phyloP scores from a whole-genome alignment of 140 eudicot genomes.

The Oenanthe javanica region DNA sequence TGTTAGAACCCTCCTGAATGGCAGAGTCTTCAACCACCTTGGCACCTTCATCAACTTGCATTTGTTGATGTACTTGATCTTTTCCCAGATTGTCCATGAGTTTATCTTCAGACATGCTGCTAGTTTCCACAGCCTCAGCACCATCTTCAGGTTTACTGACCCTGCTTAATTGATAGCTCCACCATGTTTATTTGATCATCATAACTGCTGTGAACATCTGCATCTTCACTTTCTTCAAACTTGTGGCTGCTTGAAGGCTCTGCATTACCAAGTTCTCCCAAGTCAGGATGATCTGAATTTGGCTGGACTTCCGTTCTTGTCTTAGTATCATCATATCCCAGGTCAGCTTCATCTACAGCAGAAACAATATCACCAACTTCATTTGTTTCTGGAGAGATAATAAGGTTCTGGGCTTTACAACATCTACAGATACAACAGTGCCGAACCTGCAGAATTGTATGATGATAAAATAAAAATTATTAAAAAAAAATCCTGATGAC shows the following conservation, averaged over 20 bases:
- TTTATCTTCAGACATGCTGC: slow-evolving; percentile 17
- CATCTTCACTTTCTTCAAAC: slow-evolving; percentile 21
- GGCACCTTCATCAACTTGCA: slow-evolving; percentile 15
- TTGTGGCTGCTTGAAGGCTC: slow-evolving; percentile 18
- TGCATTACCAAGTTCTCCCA: slow-evolving; percentile 10
- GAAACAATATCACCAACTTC: slow-evolving; percentile 20
- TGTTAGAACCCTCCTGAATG: slow-evolving; percentile 15
- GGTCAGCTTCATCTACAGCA: slow-evolving; percentile 14
- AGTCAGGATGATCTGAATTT: slow-evolving; percentile 1
- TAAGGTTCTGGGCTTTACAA: slow-evolving; percentile 31
- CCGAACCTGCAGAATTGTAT: slow-evolving; percentile 64
- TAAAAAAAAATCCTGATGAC: background rate
- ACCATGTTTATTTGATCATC: slow-evolving; percentile 16
- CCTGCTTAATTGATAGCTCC: slow-evolving; percentile 1
- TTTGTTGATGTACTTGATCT: slow-evolving; percentile 30
- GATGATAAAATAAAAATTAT: background rate
- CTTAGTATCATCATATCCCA: slow-evolving; percentile 9
- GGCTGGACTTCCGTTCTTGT: slow-evolving; percentile 4
- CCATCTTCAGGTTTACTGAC: slow-evolving; percentile 22
- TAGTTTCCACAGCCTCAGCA: slow-evolving; percentile 15
- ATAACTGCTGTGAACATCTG: slow-evolving; percentile 2
- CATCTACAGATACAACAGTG: slow-evolving; percentile 60
- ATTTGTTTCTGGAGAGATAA: slow-evolving; percentile 21
- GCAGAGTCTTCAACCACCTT: slow-evolving; percentile 16
- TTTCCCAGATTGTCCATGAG: slow-evolving; percentile 18